Evolutionary conservation across 176 grass and related monocot genomes (phyloP).

Genomic region (Bonia amplexicaulis): DNA sequence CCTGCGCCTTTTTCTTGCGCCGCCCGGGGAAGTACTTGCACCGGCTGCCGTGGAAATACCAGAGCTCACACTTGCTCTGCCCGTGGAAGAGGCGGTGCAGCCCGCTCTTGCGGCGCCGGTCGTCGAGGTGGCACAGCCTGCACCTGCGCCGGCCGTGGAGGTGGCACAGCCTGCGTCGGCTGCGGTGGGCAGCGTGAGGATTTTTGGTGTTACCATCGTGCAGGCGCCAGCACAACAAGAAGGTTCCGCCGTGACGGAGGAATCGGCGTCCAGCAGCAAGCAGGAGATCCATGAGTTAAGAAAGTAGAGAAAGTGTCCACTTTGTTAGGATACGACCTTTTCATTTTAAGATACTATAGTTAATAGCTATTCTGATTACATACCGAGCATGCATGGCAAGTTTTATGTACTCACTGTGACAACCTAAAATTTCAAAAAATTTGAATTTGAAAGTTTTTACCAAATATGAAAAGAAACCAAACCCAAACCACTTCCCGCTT

Average conservation of each 20-base stretch:
- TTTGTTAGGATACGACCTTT: not conserved
- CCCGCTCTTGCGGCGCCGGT: not conserved
- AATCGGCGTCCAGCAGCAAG: not conserved
- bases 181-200: not conserved
- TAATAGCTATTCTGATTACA: too few relatives aligned
- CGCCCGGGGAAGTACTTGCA: not conserved
- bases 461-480: too few relatives aligned
- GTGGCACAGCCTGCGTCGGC: not conserved
- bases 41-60: not conserved
- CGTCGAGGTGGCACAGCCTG: not conserved
- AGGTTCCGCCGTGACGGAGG: not conserved
- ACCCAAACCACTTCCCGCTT: too few relatives aligned
- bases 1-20: not conserved
- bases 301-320: not conserved
- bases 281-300: not conserved
- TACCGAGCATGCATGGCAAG: not conserved
- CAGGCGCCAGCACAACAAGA: not conserved
- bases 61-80: not conserved
- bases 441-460: too few relatives aligned
- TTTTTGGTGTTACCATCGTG: slow-evolving; percentile 31
- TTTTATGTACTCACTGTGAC: not conserved
- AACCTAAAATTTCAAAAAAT: too few relatives aligned
- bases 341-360: not conserved
- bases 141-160: not conserved
- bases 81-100: not conserved